phyloP scores from a whole-genome alignment of 108 stramenopile genomes.

The Nitzschia sp. region DNA sequence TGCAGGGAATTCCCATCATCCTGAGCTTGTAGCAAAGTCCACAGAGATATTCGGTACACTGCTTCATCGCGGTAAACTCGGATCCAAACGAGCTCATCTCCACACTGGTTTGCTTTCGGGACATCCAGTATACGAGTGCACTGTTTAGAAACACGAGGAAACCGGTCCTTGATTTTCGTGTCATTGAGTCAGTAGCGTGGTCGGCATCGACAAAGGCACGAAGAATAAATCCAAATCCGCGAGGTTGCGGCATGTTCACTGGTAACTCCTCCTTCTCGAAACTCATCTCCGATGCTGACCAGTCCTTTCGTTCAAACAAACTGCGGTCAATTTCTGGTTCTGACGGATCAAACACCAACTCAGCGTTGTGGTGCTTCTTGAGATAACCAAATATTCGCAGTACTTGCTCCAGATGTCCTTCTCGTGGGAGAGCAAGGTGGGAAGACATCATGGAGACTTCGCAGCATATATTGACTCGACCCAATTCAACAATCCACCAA shows the following conservation, averaged over 20 bases:
- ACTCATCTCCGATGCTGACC: conserved; percentile 30
- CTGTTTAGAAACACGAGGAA: conserved; percentile 56
- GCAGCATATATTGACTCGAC: conserved; percentile 42
- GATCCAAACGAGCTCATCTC: conserved; percentile 43
- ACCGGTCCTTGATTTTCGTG: conserved; percentile 54
- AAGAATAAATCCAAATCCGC: conserved; percentile 33
- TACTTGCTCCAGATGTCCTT: conserved; percentile 54
- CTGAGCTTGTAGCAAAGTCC: conserved; percentile 59
- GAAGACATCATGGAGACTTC: conserved; percentile 59
- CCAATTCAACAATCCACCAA: no score
- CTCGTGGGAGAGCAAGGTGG: conserved; percentile 52
- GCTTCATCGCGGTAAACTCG: conserved; percentile 61
- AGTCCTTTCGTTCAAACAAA: conserved; percentile 29
- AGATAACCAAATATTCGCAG: conserved; percentile 56
- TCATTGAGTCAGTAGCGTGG: conserved; percentile 51
- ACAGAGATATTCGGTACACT: conserved; percentile 36
- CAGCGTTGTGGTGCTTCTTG: conserved; percentile 29
- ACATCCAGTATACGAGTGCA: conserved; percentile 43
- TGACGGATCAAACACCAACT: conserved; percentile 54
- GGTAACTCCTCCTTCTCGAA: conserved; percentile 33
- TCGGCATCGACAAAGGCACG: conserved; percentile 53
- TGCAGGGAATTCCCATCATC: conserved; percentile 55
- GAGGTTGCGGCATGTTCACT: conserved; percentile 32
- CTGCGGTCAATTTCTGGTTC: conserved; percentile 24
- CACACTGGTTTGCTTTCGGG: conserved; percentile 51